These are phyloP conservation scores for Solanum sparsipilum DNA, from an alignment of 257 asterid species.

Conservation along the genomic window DNA sequence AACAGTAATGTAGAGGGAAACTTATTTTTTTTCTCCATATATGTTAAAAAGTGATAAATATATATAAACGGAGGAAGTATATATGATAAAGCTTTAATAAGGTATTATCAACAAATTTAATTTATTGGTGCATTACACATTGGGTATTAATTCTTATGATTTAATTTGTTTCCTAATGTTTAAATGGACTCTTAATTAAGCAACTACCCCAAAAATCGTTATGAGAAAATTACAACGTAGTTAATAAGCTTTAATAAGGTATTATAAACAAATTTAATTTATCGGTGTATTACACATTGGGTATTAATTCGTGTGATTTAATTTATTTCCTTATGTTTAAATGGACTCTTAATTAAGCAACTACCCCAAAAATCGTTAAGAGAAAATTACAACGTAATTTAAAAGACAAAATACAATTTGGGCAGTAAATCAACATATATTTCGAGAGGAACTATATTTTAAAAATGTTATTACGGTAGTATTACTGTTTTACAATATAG, in stretches of 20 bases:
- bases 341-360: neutral
- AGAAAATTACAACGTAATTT: neutral
- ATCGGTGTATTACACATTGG: neutral
- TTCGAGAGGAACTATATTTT: neutral
- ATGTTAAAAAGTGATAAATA: too few species aligned
- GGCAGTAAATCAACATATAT: neutral
- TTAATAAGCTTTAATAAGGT: neutral
- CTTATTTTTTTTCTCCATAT: too few species aligned
- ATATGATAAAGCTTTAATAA: neutral
- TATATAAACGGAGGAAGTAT: neutral
- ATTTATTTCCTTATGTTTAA: neutral
- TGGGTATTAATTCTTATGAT: neutral
- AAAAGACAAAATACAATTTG: neutral
- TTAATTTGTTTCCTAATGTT: neutral
- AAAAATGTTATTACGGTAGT: neutral
- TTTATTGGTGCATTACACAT: neutral
- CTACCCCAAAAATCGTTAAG: neutral
- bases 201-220: neutral
- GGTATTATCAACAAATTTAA: neutral
- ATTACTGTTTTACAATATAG: neutral
- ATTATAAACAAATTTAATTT: too few species aligned
- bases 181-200: neutral
- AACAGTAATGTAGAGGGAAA: too few species aligned
- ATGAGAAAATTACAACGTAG: neutral
- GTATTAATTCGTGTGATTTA: neutral